phyloP scores from a whole-genome alignment of 2,329 filamentous ascomycete species.

The Metarhizium humberi region DNA sequence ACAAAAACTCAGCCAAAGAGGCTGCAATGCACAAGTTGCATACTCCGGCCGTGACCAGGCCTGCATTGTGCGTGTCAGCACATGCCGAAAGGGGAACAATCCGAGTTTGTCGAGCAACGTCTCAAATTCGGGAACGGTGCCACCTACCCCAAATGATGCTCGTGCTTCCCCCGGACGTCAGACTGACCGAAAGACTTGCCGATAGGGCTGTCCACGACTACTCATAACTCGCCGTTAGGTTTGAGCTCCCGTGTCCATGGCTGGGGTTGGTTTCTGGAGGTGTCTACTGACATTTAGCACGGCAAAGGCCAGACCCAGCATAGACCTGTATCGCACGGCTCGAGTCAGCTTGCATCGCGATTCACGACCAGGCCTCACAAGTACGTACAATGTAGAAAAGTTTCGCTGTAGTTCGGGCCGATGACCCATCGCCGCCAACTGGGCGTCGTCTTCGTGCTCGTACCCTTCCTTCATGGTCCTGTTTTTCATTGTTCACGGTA shows the following conservation, averaged over 20 bases:
- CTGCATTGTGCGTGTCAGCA: slow-evolving; percentile 2
- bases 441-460: slow-evolving; percentile 14
- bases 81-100: background rate
- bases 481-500: background rate
- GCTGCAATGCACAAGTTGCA: slow-evolving; percentile 41
- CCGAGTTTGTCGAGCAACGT: background rate
- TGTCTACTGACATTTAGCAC: slow-evolving; percentile 28
- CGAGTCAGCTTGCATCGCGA: background rate
- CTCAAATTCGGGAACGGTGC: background rate
- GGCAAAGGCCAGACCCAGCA: slow-evolving; percentile 36
- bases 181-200: slow-evolving; percentile 32
- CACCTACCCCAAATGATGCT: slow-evolving; percentile 59
- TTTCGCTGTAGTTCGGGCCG: slow-evolving; percentile 15
- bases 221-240: background rate
- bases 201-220: slow-evolving; percentile 35
- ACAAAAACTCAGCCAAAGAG: slow-evolving; percentile 61
- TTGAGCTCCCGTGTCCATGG: background rate
- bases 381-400: slow-evolving; percentile 15
- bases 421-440: slow-evolving; percentile 16
- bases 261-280: too few relatives aligned
- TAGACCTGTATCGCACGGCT: slow-evolving; percentile 12
- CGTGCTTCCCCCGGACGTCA: slow-evolving; percentile 59
- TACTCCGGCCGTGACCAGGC: slow-evolving; percentile 22
- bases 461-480: slow-evolving; percentile 9
- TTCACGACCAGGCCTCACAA: background rate